A percentile compares a stretch with the other conserved stretches of the same genome.
Evolutionary conservation across 1,284 basidiomycete species (phyloP).

Genomic region (Tylopilus orsonianus): DNA sequence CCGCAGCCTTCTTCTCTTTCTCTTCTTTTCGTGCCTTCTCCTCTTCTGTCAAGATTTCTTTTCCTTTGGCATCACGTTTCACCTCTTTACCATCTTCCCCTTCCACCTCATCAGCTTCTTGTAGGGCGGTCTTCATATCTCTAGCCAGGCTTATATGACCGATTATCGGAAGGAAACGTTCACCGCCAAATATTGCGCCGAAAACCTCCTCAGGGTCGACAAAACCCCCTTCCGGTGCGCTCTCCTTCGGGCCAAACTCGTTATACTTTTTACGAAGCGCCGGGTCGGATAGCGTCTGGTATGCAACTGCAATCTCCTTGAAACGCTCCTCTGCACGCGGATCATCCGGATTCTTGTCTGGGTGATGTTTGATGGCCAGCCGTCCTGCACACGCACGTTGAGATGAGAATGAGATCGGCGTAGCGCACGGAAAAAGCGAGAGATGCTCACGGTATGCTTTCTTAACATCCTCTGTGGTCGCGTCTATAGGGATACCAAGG

Average conservation of each 20-base stretch:
- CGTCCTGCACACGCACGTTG: conserved; percentile 52
- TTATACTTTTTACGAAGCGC: conserved; percentile 89
- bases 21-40: conserved; percentile 81
- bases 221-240: conserved; percentile 73
- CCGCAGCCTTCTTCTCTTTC: conserved; percentile 63
- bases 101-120: conserved; percentile 85
- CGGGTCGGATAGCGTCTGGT: conserved; percentile 88
- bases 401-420: neutral
- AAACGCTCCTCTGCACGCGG: conserved; percentile 89
- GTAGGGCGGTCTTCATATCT: conserved; percentile 98
- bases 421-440: neutral
- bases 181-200: conserved; percentile 89
- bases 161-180: conserved; percentile 81
- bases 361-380: conserved; percentile 90
- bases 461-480: conserved; percentile 87
- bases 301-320: conserved; percentile 87
- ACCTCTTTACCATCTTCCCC: conserved; percentile 45
- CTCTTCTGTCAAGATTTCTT: conserved; percentile 76
- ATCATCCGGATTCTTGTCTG: conserved; percentile 93
- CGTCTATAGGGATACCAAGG: conserved; percentile 72
- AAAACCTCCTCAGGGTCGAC: conserved; percentile 84
- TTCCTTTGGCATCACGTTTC: conserved; percentile 63
- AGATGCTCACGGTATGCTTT: conserved; percentile 81
- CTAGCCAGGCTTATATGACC: conserved; percentile 82
- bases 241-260: conserved; percentile 83